Base-by-base conservation (phyloP, 257 asterid genomes). In the Knoxia roxburghii region DNA sequence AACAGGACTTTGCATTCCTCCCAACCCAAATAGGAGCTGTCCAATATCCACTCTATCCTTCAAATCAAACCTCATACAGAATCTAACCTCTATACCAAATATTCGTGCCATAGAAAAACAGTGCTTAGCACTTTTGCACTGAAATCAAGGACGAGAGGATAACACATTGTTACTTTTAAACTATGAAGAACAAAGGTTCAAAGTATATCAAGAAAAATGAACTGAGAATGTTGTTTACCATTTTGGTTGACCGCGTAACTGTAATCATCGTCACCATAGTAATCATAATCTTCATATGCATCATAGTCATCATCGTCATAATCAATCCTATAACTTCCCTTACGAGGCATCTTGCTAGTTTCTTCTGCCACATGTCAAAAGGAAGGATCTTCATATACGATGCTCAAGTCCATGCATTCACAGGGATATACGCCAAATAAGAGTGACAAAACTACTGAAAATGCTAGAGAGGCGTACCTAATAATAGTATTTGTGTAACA, bases 261-360 rank as follows among this genome's bases (percentile, higher is more conserved):
- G 69, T 77, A 65, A 29, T 79, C 85, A 68, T 84, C 82, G 11
- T 74, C 88, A 26, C 82, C 93, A 61, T 87, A 61, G 56, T 70
- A 41, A 29, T 82, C 81, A 15, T 86, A 76, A 73, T 75, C 93
- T 50, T 83, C 89, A 72, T 81, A 72, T 32, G 15, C 75, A 76
- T 73, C 91, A 65, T 81, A 81, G 54, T 69, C 80, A 45, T 85
- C 88, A 58, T 82, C 88, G 62, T 82, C 85, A 56, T 79, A 78
- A 74, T 76, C 82, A 68, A 76, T 46, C 70, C 89, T 84, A 43
- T 68, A 76, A 50, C 64, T 59, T 50, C 73, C 84, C 80, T 93
- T 93, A 57, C 93, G 98, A 72, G 96, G 96, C 98, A 93, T 93
- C 70, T 65, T 70, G 63, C 66, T 67, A 49, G 73, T 75, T 72